Evolutionary conservation across 2,329 filamentous ascomycete genomes (phyloP).

Genomic region (Teratosphaeriaceae sp.): DNA sequence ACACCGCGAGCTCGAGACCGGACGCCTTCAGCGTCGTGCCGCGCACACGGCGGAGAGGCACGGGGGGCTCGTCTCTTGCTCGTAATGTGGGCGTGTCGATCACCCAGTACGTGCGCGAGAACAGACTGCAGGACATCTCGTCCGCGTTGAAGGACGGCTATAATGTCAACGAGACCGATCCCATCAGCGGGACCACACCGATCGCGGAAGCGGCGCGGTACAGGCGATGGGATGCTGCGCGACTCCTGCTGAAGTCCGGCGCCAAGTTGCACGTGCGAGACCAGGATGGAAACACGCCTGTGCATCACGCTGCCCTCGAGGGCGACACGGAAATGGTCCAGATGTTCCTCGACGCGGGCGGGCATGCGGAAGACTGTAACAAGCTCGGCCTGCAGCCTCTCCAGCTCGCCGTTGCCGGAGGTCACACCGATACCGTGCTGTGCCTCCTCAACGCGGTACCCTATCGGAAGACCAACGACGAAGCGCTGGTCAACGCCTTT

Average conservation of each 20-base stretch:
- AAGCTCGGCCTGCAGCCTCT: conserved; percentile 9
- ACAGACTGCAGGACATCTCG: conserved; percentile 4
- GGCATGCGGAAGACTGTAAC: conserved; percentile 9
- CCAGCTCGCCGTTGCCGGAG: conserved; percentile 11
- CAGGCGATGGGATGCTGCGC: conserved; percentile 7
- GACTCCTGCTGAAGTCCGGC: conserved; percentile 9
- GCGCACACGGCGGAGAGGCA: background rate
- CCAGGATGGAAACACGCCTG: conserved; percentile 9
- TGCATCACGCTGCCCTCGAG: conserved; percentile 11
- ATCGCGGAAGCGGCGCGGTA: conserved; percentile 12
- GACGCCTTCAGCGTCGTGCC: background rate
- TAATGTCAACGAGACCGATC: conserved; percentile 11
- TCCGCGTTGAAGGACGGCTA: conserved; percentile 3
- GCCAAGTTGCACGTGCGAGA: conserved; percentile 10
- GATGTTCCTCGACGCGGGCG: conserved; percentile 12
- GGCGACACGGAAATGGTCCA: conserved; percentile 12
- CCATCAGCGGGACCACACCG: conserved; percentile 5
- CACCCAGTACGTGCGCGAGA: conserved; percentile 5
- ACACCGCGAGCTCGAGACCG: background rate
- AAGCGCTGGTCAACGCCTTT: conserved; percentile 8
- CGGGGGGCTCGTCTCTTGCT: background rate
- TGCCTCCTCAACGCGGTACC: conserved; percentile 11
- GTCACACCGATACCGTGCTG: conserved; percentile 11
- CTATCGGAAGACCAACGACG: conserved; percentile 5
- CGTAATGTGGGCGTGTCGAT: background rate